Percentiles rank a stretch among this genome's conserved stretches.
Evolutionary conservation across 352 stramenopile genomes (phyloP).

Genomic region (Elongisporangium anandrum): DNA sequence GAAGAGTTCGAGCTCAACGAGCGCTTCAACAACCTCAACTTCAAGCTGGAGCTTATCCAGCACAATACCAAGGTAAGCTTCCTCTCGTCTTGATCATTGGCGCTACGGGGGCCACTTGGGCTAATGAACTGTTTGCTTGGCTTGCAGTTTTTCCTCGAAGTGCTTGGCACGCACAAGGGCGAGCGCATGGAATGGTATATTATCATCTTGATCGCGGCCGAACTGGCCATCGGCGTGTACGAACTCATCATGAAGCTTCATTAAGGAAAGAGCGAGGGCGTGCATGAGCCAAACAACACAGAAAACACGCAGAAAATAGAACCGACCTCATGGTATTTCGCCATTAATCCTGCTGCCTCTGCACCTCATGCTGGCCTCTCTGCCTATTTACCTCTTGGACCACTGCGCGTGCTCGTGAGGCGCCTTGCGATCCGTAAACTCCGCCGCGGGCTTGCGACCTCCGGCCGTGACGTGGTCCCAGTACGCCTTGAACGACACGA

Average conservation of each 20-base stretch:
- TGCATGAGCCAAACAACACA: background rate
- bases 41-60: conserved; percentile 96
- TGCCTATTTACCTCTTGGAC: conserved; percentile 39
- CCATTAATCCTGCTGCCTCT: background rate
- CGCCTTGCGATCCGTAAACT: conserved; percentile 82
- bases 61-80: conserved; percentile 93
- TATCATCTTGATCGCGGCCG: conserved; percentile 95
- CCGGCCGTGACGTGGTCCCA: conserved; percentile 75
- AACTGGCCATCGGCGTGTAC: conserved; percentile 90
- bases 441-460: conserved; percentile 53
- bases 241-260: conserved; percentile 74
- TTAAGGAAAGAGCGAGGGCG: conserved; percentile 10
- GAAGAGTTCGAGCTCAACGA: conserved; percentile 94
- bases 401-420: conserved; percentile 83
- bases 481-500: conserved; percentile 80
- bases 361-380: background rate
- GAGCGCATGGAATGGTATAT: conserved; percentile 97
- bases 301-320: background rate
- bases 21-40: conserved; percentile 96
- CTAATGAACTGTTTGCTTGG: conserved; percentile 1
- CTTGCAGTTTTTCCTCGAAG: conserved; percentile 95
- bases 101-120: no score
- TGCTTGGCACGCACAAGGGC: conserved; percentile 94
- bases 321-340: background rate
- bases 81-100: background rate